Conservation (phyloP, 2,329 filamentous ascomycete genomes). For the Blastomyces parvus region DNA sequence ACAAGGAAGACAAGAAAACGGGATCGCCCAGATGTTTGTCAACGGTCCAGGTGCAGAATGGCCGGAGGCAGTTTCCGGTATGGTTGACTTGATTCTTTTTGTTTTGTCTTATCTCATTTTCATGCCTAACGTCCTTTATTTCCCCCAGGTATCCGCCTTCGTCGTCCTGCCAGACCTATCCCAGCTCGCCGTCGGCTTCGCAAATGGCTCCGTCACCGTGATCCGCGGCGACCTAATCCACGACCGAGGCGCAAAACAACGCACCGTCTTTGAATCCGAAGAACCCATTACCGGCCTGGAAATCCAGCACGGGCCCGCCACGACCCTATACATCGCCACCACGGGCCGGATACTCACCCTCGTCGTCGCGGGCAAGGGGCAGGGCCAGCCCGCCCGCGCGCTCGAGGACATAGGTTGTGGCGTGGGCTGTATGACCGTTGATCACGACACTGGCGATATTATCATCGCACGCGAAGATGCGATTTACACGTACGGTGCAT, state of each 20-base stretch:
- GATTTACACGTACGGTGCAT: constrained; percentile 74
- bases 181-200: constrained; percentile 91
- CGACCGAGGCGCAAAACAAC: constrained; percentile 85
- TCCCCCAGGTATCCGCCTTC: constrained; percentile 63
- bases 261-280: constrained; percentile 91
- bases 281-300: constrained; percentile 91
- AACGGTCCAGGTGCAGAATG: constrained; percentile 77
- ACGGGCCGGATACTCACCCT: constrained; percentile 80
- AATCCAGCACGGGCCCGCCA: constrained; percentile 54
- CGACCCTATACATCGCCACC: constrained; percentile 84
- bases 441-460: constrained; percentile 69
- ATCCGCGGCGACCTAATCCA: constrained; percentile 91
- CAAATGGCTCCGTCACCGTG: constrained; percentile 86
- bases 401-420: constrained; percentile 84
- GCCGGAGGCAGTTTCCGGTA: constrained; percentile 84
- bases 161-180: constrained; percentile 77
- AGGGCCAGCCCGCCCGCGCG: constrained; percentile 77
- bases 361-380: constrained; percentile 75
- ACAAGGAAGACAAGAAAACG: constrained; percentile 89
- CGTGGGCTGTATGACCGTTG: constrained; percentile 89
- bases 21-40: constrained; percentile 80
- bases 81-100: constrained; percentile 19
- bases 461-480: constrained; percentile 92
- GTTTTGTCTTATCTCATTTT: neutral
- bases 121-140: neutral